phyloP scores from a whole-genome alignment of 257 asterid species.

The Leonotis leonurus region DNA sequence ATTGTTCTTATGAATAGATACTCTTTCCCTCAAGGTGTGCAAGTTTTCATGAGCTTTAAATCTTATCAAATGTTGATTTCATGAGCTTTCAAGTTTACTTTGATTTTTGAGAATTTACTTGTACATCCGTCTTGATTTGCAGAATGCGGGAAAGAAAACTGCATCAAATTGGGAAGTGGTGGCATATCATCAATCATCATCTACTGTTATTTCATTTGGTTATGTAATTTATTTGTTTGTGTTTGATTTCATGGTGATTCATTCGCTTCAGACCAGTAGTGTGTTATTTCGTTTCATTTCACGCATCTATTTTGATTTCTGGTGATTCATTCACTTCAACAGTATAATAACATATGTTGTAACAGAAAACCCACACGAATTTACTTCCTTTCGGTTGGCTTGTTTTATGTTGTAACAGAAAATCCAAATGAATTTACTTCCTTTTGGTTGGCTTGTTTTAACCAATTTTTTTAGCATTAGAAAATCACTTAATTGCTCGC shows the following conservation, averaged over 20 bases:
- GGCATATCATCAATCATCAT: background rate
- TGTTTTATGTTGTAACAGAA: no score
- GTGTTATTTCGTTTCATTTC: background rate
- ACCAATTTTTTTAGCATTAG: no score
- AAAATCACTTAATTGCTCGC: no score
- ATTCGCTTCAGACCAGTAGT: background rate
- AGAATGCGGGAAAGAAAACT: background rate
- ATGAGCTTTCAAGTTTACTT: background rate
- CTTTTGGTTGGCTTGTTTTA: no score
- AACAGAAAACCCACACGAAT: background rate
- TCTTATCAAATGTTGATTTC: background rate
- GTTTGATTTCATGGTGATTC: background rate
- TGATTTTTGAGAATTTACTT: background rate
- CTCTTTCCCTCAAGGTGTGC: background rate
- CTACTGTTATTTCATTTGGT: background rate
- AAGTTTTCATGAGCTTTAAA: background rate
- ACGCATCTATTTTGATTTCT: no score
- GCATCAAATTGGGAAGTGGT: background rate
- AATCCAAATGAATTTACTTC: no score
- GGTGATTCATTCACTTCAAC: no score
- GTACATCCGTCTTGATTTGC: background rate
- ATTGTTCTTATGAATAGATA: conserved; percentile 28
- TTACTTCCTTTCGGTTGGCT: background rate
- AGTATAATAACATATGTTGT: no score
- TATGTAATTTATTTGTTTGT: background rate